Conservation (phyloP, 2,329 filamentous ascomycete genomes). For the Cordyceps fumosorosea region DNA sequence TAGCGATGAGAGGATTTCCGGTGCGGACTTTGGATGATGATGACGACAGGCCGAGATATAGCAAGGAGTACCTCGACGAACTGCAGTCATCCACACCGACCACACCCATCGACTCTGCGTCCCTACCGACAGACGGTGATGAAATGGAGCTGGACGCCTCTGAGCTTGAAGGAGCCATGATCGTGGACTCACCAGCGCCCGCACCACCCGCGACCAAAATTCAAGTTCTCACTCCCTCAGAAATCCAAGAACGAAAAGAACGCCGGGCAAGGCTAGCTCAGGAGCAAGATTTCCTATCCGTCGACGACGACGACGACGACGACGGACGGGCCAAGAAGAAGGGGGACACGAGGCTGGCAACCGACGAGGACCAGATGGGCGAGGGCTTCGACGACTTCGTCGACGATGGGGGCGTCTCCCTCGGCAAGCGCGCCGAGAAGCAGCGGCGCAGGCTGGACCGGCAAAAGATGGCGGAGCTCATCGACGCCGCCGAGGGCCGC, state of each 20-base stretch:
- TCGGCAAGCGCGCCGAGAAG: slow-evolving; percentile 72
- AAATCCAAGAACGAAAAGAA: slow-evolving; percentile 88
- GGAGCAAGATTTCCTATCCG: slow-evolving; percentile 58
- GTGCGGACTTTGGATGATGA: slow-evolving; percentile 52
- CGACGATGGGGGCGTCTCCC: slow-evolving; percentile 71
- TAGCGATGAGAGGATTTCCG: slow-evolving; percentile 44
- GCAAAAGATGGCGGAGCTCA: slow-evolving; percentile 75
- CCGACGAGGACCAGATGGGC: slow-evolving; percentile 84
- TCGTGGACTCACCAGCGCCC: slow-evolving; percentile 47
- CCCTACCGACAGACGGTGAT: slow-evolving; percentile 36
- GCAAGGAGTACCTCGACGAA: slow-evolving; percentile 77
- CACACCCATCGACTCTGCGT: slow-evolving; percentile 60
- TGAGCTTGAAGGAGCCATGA: slow-evolving; percentile 56
- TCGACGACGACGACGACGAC: slow-evolving; percentile 55
- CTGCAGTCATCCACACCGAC: slow-evolving; percentile 80
- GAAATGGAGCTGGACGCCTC: slow-evolving; percentile 52
- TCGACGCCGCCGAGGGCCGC: slow-evolving; percentile 67
- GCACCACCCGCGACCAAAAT: slow-evolving; percentile 29
- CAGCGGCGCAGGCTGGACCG: slow-evolving; percentile 61
- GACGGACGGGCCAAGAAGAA: slow-evolving; percentile 48
- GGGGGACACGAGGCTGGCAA: slow-evolving; percentile 66
- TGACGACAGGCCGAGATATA: slow-evolving; percentile 72
- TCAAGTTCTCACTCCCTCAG: slow-evolving; percentile 69
- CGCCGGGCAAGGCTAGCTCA: slow-evolving; percentile 74
- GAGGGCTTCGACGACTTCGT: slow-evolving; percentile 93